phyloP scores from a whole-genome alignment of 495 filamentous ascomycete genomes.

The Clohesyomyces aquaticus region DNA sequence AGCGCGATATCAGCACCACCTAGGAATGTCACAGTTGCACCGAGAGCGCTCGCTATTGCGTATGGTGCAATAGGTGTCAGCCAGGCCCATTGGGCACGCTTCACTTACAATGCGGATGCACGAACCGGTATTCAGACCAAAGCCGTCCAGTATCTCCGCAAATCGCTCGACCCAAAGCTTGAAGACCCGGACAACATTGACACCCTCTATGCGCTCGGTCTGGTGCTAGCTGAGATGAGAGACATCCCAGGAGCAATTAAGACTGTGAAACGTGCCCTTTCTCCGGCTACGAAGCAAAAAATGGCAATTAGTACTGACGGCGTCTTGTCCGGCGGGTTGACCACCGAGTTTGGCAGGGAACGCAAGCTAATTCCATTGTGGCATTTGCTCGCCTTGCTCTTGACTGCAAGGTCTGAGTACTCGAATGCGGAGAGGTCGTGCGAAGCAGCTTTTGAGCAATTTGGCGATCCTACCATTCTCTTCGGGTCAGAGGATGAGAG shows the following conservation, averaged over 20 bases:
- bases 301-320: slow-evolving; percentile 40
- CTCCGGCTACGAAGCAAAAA: slow-evolving; percentile 36
- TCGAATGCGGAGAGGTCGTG: slow-evolving; percentile 76
- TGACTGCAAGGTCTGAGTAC: slow-evolving; percentile 87
- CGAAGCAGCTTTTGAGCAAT: slow-evolving; percentile 88
- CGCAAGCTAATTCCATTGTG: slow-evolving; percentile 69
- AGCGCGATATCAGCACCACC: slow-evolving; percentile 21
- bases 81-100: slow-evolving; percentile 80
- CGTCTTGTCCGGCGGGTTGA: slow-evolving; percentile 46
- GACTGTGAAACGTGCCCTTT: slow-evolving; percentile 67
- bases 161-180: slow-evolving; percentile 66
- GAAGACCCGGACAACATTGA: slow-evolving; percentile 66
- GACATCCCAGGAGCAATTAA: slow-evolving; percentile 77
- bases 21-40: slow-evolving; percentile 48
- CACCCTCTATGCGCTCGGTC: slow-evolving; percentile 75
- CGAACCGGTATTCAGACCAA: slow-evolving; percentile 70
- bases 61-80: slow-evolving; percentile 83
- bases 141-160: slow-evolving; percentile 73
- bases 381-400: slow-evolving; percentile 83
- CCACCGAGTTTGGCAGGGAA: slow-evolving; percentile 48
- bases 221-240: slow-evolving; percentile 77
- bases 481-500: slow-evolving; percentile 41
- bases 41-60: slow-evolving; percentile 62
- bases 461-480: slow-evolving; percentile 50
- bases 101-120: slow-evolving; percentile 71